Percentiles rank a stretch among this genome's conserved stretches.
Evolutionary conservation across 345 rosid genomes (phyloP).

Genomic region (Lepidium didymum): DNA sequence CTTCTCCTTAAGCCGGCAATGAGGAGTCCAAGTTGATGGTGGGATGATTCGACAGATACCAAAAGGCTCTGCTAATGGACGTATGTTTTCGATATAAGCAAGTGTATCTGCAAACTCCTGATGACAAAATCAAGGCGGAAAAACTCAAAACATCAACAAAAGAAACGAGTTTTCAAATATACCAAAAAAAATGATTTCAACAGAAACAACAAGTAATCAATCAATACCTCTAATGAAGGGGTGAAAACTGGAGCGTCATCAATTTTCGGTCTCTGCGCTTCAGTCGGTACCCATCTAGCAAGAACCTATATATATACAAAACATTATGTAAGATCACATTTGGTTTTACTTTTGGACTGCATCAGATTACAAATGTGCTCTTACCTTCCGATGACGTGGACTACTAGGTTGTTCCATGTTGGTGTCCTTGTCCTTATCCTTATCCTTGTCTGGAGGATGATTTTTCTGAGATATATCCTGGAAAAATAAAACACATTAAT

Average conservation of each 20-base stretch:
- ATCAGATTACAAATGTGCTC: not conserved
- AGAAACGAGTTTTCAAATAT: not conserved
- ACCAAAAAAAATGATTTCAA: not conserved
- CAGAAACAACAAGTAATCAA: not conserved
- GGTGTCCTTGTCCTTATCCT: slow-evolving; percentile 22
- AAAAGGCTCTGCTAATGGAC: slow-evolving; percentile 59
- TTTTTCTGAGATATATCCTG: slow-evolving; percentile 23
- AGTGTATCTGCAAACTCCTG: slow-evolving; percentile 94
- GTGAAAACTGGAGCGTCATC: slow-evolving; percentile 83
- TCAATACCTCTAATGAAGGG: slow-evolving; percentile 70
- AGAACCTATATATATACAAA: slow-evolving; percentile 45
- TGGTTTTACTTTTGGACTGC: not conserved
- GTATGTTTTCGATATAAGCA: slow-evolving; percentile 80
- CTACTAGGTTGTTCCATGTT: slow-evolving; percentile 28
- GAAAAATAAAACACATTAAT: not conserved
- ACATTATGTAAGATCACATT: slow-evolving; percentile 2
- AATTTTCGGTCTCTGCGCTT: slow-evolving; percentile 60
- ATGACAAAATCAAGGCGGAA: not conserved
- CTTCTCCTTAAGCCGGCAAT: slow-evolving; percentile 66
- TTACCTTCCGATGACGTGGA: slow-evolving; percentile 32
- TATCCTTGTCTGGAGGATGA: slow-evolving; percentile 16
- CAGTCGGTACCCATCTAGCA: slow-evolving; percentile 71
- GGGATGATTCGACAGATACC: slow-evolving; percentile 96
- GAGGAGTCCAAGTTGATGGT: slow-evolving; percentile 80
- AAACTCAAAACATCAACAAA: slow-evolving; percentile 6